Conservation (phyloP, 345 rosid species). For the Hypericum androsaemum region DNA sequence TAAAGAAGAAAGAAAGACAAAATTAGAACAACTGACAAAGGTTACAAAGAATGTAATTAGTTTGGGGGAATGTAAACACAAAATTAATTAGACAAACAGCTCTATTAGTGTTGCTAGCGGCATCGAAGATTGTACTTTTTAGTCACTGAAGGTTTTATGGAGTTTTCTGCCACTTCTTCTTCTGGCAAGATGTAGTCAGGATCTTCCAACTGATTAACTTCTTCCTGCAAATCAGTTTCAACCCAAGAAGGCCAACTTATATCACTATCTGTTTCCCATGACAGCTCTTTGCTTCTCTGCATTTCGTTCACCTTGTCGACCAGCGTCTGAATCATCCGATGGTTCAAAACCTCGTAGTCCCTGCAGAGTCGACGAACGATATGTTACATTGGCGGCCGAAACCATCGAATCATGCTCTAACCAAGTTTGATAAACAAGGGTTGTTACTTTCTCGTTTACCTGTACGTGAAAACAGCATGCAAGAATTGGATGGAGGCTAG, state of each 20-base stretch:
- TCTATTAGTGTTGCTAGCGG: too few species aligned
- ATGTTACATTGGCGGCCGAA: not conserved
- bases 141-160: constrained; percentile 7
- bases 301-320: constrained; percentile 56
- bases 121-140: constrained; percentile 28
- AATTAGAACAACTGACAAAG: too few species aligned
- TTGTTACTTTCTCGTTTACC: constrained; percentile 21
- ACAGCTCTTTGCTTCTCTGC: constrained; percentile 22
- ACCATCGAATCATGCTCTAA: not conserved
- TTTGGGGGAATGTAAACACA: too few species aligned
- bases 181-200: constrained; percentile 45
- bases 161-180: constrained; percentile 28
- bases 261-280: constrained; percentile 37
- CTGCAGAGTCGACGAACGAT: constrained; percentile 23
- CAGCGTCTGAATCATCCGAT: constrained; percentile 39
- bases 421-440: not conserved
- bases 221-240: constrained; percentile 51
- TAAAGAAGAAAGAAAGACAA: too few species aligned
- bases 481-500: constrained; percentile 46
- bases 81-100: too few species aligned
- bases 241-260: constrained; percentile 59
- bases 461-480: constrained; percentile 57
- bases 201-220: constrained; percentile 34
- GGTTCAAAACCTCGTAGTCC: constrained; percentile 71
- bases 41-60: too few species aligned